These are phyloP conservation scores for Pyricularia pennisetigena DNA, from an alignment of 2,329 filamentous ascomycete genomes.

Conservation along the genomic window DNA sequence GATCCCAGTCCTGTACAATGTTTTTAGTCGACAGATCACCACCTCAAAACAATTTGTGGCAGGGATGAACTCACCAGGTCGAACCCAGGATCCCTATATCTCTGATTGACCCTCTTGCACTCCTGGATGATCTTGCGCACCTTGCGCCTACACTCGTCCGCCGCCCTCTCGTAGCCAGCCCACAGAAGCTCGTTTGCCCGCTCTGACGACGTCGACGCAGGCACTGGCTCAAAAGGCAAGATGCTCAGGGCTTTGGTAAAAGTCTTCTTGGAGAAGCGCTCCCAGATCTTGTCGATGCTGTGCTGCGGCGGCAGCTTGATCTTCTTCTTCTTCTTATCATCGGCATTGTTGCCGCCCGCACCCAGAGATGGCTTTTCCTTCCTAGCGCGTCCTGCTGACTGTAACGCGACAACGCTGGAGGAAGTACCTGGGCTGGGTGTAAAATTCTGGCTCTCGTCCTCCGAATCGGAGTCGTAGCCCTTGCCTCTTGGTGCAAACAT, in stretches of 20 bases:
- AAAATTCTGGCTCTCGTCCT: not conserved
- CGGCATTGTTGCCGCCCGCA: not conserved
- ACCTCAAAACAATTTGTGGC: not conserved
- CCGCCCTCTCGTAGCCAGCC: conserved; percentile 53
- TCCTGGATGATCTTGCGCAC: conserved; percentile 52
- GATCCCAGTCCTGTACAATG: conserved; percentile 49
- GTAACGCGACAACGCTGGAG: not conserved
- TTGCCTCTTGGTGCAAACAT: conserved; percentile 5
- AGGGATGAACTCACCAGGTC: conserved; percentile 36
- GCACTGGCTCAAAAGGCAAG: conserved; percentile 53
- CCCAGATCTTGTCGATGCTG: conserved; percentile 59
- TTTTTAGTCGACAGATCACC: not conserved
- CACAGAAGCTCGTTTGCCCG: conserved; percentile 50
- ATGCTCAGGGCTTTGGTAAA: conserved; percentile 58
- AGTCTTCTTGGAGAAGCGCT: conserved; percentile 46
- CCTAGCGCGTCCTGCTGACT: not conserved
- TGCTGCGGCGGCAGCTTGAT: conserved; percentile 51
- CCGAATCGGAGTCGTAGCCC: conserved; percentile 5
- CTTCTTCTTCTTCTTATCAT: conserved; percentile 47
- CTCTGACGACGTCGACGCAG: conserved; percentile 36
- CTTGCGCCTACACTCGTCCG: conserved; percentile 52
- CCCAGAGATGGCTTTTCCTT: not conserved
- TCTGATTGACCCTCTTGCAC: conserved; percentile 67
- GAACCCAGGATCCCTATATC: conserved; percentile 61
- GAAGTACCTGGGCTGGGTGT: not conserved